Base-by-base conservation (phyloP, 495 filamentous ascomycete genomes). In the Lasiosphaeria hispida region DNA sequence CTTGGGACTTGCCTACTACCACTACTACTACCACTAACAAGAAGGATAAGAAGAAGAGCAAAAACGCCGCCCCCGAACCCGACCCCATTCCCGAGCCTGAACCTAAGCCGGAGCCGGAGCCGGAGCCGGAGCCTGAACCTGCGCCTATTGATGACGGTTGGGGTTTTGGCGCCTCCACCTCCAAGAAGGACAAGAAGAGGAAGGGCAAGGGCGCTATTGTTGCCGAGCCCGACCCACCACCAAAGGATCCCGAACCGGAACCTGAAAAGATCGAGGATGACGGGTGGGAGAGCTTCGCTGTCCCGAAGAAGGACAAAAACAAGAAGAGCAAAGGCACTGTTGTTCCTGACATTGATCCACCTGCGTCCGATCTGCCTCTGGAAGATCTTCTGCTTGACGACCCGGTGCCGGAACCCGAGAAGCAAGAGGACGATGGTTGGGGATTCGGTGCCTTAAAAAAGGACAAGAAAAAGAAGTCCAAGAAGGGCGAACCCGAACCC, bases 171-270 rank as follows among this genome's bases (percentile, higher is more conserved):
- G 7, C 33, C 23, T 11, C 8, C 2, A 18, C 39, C 10, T 34
- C 43, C 4, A 55, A 41, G 18, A 64, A 69, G 17, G 65, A 65
- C 54, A 72, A 72, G 54, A 65, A 72, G 18, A 65, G 65, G 52
- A 63, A 53, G 41, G 34, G 44, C 35, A 66, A 67, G 51, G 49
- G 33, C 7, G 48, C 19, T 36, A 14, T 42, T 19, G 51, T 19
- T 42, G 38, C 36, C n/a, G 53, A 43, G 11, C 48, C 39, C 10
- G 54, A 61, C 10, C 52, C 58, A 33, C 36, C 48, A 10, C 57
- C 63, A 2, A 30, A 30, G 38, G 62, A 60, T 19, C 58, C 65
- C 15, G 66, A 63, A 36, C 61, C 65, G 36, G 69, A 70, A 18
- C 60, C 70, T 3, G 66, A 64, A 47, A 64, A 60, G 15, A 66